A percentile compares a stretch with the other conserved stretches of the same genome.
phyloP scores from a whole-genome alignment of 768 basidiomycete species.

The Hypholoma sublateritium region DNA sequence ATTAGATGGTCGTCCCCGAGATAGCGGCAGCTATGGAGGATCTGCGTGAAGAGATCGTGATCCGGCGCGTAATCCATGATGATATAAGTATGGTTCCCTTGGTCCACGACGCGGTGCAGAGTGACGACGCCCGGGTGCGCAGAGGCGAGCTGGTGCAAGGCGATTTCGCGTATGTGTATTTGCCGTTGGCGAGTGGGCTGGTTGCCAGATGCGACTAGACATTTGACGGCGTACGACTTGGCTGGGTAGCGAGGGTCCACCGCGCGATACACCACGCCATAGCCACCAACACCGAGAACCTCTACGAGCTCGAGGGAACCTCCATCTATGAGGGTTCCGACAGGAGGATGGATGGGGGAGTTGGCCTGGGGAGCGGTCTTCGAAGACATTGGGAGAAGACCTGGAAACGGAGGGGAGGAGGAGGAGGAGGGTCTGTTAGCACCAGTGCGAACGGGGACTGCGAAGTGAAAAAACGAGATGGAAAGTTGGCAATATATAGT shows the following conservation, averaged over 20 bases:
- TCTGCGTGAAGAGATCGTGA: conserved; percentile 96
- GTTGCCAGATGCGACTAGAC: conserved; percentile 62
- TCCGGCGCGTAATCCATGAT: conserved; percentile 90
- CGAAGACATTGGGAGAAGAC: conserved; percentile 32
- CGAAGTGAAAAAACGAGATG: conserved; percentile 32
- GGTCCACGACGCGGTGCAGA: conserved; percentile 89
- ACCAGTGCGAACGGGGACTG: conserved; percentile 47
- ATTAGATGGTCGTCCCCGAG: conserved; percentile 88
- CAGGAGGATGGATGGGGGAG: conserved; percentile 53
- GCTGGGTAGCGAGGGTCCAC: conserved; percentile 58
- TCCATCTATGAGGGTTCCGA: conserved; percentile 87
- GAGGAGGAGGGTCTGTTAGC: conserved; percentile 33
- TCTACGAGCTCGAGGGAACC: conserved; percentile 85
- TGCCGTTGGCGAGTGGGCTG: conserved; percentile 64
- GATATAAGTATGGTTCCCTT: conserved; percentile 82
- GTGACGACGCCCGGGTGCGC: conserved; percentile 87
- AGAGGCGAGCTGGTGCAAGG: conserved; percentile 78
- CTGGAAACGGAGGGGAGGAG: conserved; percentile 19
- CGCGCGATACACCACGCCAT: conserved; percentile 94
- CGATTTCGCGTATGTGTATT: conserved; percentile 90
- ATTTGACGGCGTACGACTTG: conserved; percentile 89
- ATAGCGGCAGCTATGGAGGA: conserved; percentile 79
- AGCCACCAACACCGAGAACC: conserved; percentile 92
- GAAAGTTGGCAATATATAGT: conserved; percentile 17
- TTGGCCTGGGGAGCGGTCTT: conserved; percentile 32